Conservation (phyloP, 495 filamentous ascomycete species). For the Aspergillus sclerotioniger region DNA sequence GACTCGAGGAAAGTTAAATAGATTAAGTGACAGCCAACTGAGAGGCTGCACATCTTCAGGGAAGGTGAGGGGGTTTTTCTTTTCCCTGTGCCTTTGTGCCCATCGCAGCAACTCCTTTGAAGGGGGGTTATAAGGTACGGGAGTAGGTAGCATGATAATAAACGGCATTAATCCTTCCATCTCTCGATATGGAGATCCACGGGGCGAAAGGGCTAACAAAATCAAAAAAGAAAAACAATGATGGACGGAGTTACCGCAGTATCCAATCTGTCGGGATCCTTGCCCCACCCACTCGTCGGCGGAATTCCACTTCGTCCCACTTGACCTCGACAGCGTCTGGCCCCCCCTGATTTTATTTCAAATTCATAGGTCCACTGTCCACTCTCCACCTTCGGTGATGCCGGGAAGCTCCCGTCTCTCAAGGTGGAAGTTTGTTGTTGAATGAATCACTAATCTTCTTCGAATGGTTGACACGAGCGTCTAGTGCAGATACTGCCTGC, state of each 20-base stretch:
- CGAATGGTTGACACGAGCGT: too few relatives aligned
- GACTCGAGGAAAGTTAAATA: not conserved
- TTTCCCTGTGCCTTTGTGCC: not conserved
- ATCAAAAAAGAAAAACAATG: slow-evolving; percentile 9
- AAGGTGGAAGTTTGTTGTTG: not conserved
- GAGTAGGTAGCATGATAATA: too few relatives aligned
- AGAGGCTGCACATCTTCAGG: not conserved
- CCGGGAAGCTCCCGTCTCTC: slow-evolving; percentile 6
- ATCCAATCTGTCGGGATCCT: slow-evolving; percentile 27
- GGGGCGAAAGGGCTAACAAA: not conserved
- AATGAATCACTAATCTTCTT: not conserved
- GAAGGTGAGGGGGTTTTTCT: not conserved
- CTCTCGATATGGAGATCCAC: too few relatives aligned
- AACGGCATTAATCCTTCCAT: not conserved
- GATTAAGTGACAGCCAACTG: not conserved
- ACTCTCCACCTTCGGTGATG: slow-evolving; percentile 2
- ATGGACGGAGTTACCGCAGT: slow-evolving; percentile 19
- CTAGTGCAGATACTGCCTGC: too few relatives aligned
- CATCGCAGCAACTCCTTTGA: not conserved
- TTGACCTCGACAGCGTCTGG: slow-evolving; percentile 6
- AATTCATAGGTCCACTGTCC: not conserved
- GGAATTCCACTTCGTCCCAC: slow-evolving; percentile 20
- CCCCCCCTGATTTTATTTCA: slow-evolving; percentile 12
- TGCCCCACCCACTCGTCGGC: slow-evolving; percentile 16
- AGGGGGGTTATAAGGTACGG: too few relatives aligned